These are phyloP conservation scores for Brassica rapa DNA, from an alignment of 345 rosid genomes.

Conservation along the genomic window DNA sequence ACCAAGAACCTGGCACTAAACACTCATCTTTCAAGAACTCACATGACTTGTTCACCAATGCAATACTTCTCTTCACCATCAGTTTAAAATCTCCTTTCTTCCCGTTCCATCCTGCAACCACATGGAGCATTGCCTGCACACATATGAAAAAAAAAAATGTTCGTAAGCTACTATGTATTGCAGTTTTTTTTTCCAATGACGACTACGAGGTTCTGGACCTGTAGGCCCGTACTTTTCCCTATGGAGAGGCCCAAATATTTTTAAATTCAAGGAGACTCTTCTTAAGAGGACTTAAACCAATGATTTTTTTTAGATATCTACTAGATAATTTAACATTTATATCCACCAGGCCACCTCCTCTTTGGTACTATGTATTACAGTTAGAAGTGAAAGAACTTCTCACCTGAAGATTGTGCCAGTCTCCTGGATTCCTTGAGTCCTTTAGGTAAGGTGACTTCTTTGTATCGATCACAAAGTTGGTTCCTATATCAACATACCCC, in stretches of 20 bases:
- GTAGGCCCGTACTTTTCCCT: too few species aligned
- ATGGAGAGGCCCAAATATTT: too few species aligned
- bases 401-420: conserved; percentile 79
- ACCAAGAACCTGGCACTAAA: conserved; percentile 79
- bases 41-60: conserved; percentile 77
- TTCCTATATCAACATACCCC: conserved; percentile 56
- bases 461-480: conserved; percentile 65
- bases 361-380: neutral
- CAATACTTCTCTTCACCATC: conserved; percentile 79
- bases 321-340: too few species aligned
- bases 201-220: too few species aligned
- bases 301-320: too few species aligned
- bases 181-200: too few species aligned
- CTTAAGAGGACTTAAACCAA: too few species aligned
- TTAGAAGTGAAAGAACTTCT: neutral
- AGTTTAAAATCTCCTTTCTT: conserved; percentile 58
- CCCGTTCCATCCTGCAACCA: conserved; percentile 87
- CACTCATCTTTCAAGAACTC: conserved; percentile 71
- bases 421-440: conserved; percentile 69
- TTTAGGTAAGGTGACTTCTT: conserved; percentile 67
- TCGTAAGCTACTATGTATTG: too few species aligned
- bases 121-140: conserved; percentile 71
- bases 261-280: too few species aligned
- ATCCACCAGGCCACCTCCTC: too few species aligned
- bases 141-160: neutral